phyloP scores from a whole-genome alignment of 106 monocot genomes.

The Acorus gramineus region DNA sequence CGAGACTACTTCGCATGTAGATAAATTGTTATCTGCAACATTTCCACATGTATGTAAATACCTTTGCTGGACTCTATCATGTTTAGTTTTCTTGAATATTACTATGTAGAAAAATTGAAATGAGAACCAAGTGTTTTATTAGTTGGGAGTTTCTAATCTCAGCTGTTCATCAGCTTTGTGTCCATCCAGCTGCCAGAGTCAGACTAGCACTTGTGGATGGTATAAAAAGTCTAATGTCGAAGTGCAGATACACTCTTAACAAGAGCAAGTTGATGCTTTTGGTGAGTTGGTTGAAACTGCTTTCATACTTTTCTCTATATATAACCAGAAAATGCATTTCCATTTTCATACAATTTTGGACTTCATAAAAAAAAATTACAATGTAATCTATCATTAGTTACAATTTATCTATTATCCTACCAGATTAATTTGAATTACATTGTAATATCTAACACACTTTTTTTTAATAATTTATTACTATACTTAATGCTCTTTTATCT shows the following conservation, averaged over 20 bases:
- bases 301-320: too few species aligned
- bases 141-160: background rate
- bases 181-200: conserved; percentile 73
- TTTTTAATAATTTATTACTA: too few species aligned
- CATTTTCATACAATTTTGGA: too few species aligned
- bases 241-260: conserved; percentile 50
- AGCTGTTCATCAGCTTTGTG: conserved; percentile 45
- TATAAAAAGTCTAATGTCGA: conserved; percentile 39
- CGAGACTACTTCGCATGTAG: conserved; percentile 55
- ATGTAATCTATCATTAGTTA: too few species aligned
- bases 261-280: conserved; percentile 77
- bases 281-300: conserved; percentile 32
- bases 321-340: too few species aligned
- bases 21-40: conserved; percentile 66
- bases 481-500: too few species aligned
- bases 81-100: conserved; percentile 3
- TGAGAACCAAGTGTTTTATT: too few species aligned
- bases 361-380: too few species aligned
- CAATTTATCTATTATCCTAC: too few species aligned
- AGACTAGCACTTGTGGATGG: conserved; percentile 64
- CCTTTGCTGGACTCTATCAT: background rate
- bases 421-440: too few species aligned
- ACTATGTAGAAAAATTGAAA: background rate
- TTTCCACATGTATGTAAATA: conserved; percentile 73
- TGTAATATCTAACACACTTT: too few species aligned